Percentiles rank a stretch among this genome's conserved stretches.
phyloP scores from a whole-genome alignment of 2,329 filamentous ascomycete species.

The Intubia oerlemansii region DNA sequence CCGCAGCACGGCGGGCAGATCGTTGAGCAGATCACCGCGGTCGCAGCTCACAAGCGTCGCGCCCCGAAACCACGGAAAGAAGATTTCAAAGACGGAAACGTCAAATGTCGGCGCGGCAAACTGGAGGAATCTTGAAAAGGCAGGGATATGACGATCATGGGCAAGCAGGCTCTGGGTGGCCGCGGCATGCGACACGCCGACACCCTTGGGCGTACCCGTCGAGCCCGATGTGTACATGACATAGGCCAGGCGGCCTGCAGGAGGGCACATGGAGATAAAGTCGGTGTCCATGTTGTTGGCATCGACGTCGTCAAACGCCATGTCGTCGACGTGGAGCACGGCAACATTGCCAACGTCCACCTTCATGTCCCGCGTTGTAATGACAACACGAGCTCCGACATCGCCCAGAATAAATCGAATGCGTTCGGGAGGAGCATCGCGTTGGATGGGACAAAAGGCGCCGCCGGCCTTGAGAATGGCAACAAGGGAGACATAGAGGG shows the following conservation, averaged over 20 bases:
- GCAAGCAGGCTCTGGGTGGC: conserved; percentile 66
- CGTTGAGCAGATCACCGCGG: conserved; percentile 47
- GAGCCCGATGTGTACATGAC: conserved; percentile 89
- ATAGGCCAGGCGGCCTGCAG: conserved; percentile 42
- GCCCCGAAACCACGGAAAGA: conserved; percentile 63
- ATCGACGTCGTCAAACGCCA: conserved; percentile 17
- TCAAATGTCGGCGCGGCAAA: conserved; percentile 89
- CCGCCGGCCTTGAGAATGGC: conserved; percentile 63
- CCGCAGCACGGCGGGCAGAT: conserved; percentile 48
- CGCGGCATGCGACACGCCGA: conserved; percentile 59
- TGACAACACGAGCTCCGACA: conserved; percentile 44
- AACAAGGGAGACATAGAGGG: conserved; percentile 57
- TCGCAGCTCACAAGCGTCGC: conserved; percentile 52
- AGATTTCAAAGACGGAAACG: conserved; percentile 87
- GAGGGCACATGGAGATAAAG: background rate
- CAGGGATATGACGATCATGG: conserved; percentile 57
- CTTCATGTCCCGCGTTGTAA: conserved; percentile 34
- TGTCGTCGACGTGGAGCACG: no score
- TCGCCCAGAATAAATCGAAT: conserved; percentile 66
- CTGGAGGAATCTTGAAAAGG: conserved; percentile 63
- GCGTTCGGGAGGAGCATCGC: conserved; percentile 57
- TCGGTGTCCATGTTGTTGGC: background rate
- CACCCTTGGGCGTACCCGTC: conserved; percentile 75
- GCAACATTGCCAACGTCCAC: no score
- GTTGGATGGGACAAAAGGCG: conserved; percentile 67